Percentiles rank a stretch among this genome's conserved stretches.
Conservation (phyloP, 257 asterid genomes). For the Petunia axillaris region DNA sequence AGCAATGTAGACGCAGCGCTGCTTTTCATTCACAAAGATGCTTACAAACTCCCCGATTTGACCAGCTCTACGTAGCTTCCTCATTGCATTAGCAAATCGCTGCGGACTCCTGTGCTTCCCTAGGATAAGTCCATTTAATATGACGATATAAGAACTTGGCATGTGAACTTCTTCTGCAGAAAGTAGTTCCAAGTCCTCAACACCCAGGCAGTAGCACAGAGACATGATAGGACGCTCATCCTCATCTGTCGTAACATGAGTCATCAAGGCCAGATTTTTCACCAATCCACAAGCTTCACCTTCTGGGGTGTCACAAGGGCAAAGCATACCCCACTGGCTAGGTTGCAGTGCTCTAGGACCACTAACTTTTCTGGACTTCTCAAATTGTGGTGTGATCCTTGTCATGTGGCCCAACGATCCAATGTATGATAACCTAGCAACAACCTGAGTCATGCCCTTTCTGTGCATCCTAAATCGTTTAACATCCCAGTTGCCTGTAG, state of each 20-base stretch:
- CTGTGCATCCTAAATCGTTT: conserved; percentile 88
- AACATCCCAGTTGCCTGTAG: conserved; percentile 94
- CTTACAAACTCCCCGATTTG: conserved; percentile 90
- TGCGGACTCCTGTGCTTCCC: conserved; percentile 92
- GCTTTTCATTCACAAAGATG: conserved; percentile 87
- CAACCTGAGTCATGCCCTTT: conserved; percentile 97
- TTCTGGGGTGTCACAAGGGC: conserved; percentile 99
- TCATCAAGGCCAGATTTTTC: conserved; percentile 94
- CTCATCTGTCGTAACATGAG: conserved; percentile 97
- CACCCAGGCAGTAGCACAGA: conserved; percentile 87
- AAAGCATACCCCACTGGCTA: conserved; percentile 99
- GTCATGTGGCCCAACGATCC: conserved; percentile 91
- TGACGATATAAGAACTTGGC: conserved; percentile 75
- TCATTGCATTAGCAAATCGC: conserved; percentile 74
- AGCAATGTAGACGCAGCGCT: conserved; percentile 94
- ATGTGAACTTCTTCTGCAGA: conserved; percentile 94
- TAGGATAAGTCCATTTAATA: conserved; percentile 87
- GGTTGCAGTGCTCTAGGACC: conserved; percentile 99
- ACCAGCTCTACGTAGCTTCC: conserved; percentile 89
- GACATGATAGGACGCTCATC: conserved; percentile 82
- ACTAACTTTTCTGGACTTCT: conserved; percentile 95
- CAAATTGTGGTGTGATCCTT: conserved; percentile 82
- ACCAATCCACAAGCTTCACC: conserved; percentile 99
- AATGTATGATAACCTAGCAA: conserved; percentile 78
- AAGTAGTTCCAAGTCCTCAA: conserved; percentile 75